Percentiles rank a stretch among this genome's conserved stretches.
phyloP scores from a whole-genome alignment of 257 asterid genomes.

The Lithospermum erythrorhizon region DNA sequence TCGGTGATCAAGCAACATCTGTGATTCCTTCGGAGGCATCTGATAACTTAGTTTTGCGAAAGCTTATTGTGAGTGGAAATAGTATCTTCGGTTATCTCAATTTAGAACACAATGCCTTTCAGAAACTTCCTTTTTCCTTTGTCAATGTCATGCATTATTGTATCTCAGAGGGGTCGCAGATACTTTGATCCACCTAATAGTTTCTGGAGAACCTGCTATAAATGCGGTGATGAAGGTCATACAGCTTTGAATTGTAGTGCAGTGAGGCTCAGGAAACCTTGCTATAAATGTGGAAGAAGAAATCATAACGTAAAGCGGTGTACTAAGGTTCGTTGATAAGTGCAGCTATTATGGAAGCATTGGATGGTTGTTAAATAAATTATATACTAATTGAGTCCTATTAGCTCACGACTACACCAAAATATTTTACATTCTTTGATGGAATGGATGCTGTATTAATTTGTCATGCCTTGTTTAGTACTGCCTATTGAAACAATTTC shows the following conservation, averaged over 20 bases:
- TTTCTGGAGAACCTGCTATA: not conserved
- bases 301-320: slow-evolving; percentile 1
- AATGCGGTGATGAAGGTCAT: not conserved
- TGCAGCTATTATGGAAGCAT: not conserved
- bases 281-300: slow-evolving; percentile 2
- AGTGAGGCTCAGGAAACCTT: not conserved
- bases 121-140: not conserved
- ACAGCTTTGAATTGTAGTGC: not conserved
- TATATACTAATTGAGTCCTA: not conserved
- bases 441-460: not conserved
- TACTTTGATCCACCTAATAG: slow-evolving; percentile 2
- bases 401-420: not conserved
- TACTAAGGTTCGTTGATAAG: not conserved
- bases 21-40: not conserved
- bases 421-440: not conserved
- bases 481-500: no score
- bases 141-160: not conserved
- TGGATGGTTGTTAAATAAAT: no score
- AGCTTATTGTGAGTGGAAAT: not conserved
- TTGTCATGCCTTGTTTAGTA: not conserved
- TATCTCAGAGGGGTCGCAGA: slow-evolving; percentile 2
- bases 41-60: not conserved
- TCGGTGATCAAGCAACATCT: not conserved
- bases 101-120: not conserved
- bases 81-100: not conserved